A percentile compares a stretch with the other conserved stretches of the same genome.
Evolutionary conservation across 1,284 basidiomycete genomes (phyloP).

Genomic region (Gomphus sp.): DNA sequence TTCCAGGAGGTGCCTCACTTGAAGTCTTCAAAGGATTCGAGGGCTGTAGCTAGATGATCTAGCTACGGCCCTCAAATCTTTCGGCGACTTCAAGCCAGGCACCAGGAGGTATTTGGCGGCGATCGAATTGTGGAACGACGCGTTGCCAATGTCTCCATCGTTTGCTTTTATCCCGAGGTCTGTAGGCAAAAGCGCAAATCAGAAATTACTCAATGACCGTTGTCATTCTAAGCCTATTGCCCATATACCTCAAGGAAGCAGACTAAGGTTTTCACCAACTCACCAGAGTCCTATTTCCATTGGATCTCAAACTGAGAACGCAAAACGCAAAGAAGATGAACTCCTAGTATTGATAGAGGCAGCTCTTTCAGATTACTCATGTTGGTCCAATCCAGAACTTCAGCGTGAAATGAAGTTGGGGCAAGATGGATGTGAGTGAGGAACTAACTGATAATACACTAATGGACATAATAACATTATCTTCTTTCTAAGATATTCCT

Average conservation of each 20-base stretch:
- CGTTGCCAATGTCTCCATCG: neutral
- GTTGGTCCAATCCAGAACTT: slow-evolving; percentile 1
- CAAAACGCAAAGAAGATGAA: neutral
- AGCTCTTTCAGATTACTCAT: slow-evolving; percentile 6
- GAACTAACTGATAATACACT: neutral
- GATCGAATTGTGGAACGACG: too few species aligned
- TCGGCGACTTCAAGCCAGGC: too few species aligned
- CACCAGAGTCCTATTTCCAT: neutral
- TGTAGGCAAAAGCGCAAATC: neutral
- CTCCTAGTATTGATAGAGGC: slow-evolving; percentile 4
- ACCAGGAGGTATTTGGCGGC: too few species aligned
- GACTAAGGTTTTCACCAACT: neutral
- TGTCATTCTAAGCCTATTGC: neutral
- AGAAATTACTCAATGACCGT: neutral
- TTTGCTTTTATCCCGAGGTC: slow-evolving; percentile 9
- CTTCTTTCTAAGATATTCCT: slow-evolving; percentile 9
- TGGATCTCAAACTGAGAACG: neutral
- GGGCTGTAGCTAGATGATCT: too few species aligned
- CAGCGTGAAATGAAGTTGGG: neutral
- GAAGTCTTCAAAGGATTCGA: too few species aligned
- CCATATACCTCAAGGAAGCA: neutral
- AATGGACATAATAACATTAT: neutral
- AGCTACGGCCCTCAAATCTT: too few species aligned
- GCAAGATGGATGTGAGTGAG: slow-evolving; percentile 15
- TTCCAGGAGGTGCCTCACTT: too few species aligned